Percentiles rank a stretch among this genome's conserved stretches.
phyloP scores from a whole-genome alignment of 805 yeast genomes.

The Wickerhamiella galacta region DNA sequence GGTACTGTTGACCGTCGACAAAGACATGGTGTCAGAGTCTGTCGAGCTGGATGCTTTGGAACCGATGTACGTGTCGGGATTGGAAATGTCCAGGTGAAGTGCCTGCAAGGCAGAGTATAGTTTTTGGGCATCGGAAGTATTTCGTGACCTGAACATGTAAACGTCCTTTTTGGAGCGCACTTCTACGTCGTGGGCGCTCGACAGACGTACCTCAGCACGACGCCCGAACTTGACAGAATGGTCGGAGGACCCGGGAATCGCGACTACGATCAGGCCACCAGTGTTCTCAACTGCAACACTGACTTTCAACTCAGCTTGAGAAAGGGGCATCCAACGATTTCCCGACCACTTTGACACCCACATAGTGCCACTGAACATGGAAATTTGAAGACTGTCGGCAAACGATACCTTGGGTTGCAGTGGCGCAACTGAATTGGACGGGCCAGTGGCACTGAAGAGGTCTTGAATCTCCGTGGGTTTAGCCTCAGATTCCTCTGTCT shows the following conservation, averaged over 20 bases:
- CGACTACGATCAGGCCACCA: constrained; percentile 3
- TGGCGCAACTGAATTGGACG: neutral
- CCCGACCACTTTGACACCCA: constrained; percentile 16
- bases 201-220: constrained; percentile 11
- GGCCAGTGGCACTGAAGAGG: neutral
- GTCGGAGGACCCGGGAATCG: constrained; percentile 3
- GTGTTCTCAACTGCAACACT: constrained; percentile 8
- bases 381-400: neutral
- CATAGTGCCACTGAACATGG: constrained; percentile 9
- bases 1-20: neutral
- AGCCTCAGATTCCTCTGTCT: neutral
- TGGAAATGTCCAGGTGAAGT: constrained; percentile 8
- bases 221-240: constrained; percentile 5
- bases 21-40: constrained; percentile 1
- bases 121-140: constrained; percentile 10
- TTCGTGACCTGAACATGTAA: constrained; percentile 17
- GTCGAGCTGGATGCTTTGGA: neutral
- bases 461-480: neutral
- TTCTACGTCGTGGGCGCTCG: constrained; percentile 15
- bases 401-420: neutral
- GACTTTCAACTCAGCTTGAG: constrained; percentile 14
- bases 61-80: neutral
- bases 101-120: constrained; percentile 11
- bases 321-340: constrained; percentile 15
- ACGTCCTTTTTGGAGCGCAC: constrained; percentile 11